Percentiles rank a stretch among this genome's conserved stretches.
These are phyloP conservation scores for Eucalyptus tenuipes DNA, from an alignment of 345 rosid genomes.

Conservation along the genomic window DNA sequence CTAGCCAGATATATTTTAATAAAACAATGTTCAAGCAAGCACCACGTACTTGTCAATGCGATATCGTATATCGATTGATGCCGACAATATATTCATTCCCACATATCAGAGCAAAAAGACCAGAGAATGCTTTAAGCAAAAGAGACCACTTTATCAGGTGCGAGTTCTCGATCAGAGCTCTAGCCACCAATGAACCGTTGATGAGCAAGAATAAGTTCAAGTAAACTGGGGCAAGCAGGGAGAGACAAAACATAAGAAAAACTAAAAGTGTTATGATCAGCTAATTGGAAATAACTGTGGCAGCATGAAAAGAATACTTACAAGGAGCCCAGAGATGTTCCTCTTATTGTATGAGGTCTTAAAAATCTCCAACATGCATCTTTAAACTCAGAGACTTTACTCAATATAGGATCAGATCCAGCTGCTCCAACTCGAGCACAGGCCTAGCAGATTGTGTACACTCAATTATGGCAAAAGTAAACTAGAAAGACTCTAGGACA, in stretches of 20 bases:
- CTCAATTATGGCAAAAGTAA: neutral
- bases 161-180: constrained; percentile 77
- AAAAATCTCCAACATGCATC: constrained; percentile 96
- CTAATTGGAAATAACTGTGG: neutral
- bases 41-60: constrained; percentile 74
- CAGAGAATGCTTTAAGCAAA: constrained; percentile 66
- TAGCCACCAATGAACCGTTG: constrained; percentile 72
- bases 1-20: neutral
- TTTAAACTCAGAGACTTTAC: constrained; percentile 44
- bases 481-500: neutral
- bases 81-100: constrained; percentile 96
- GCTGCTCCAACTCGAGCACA: constrained; percentile 64
- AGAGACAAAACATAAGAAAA: neutral
- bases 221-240: neutral
- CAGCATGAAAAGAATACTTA: constrained; percentile 6
- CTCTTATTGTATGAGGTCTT: constrained; percentile 91
- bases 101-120: constrained; percentile 76
- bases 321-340: constrained; percentile 81
- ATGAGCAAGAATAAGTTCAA: neutral
- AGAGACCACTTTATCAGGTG: constrained; percentile 76
- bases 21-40: neutral
- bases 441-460: constrained; percentile 38
- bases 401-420: constrained; percentile 61
- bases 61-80: constrained; percentile 93
- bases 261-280: neutral